Percentiles rank a stretch among this genome's conserved stretches.
These are phyloP conservation scores for Colletotrichum sp. DNA, from an alignment of 2,329 filamentous ascomycete species.

Conservation along the genomic window DNA sequence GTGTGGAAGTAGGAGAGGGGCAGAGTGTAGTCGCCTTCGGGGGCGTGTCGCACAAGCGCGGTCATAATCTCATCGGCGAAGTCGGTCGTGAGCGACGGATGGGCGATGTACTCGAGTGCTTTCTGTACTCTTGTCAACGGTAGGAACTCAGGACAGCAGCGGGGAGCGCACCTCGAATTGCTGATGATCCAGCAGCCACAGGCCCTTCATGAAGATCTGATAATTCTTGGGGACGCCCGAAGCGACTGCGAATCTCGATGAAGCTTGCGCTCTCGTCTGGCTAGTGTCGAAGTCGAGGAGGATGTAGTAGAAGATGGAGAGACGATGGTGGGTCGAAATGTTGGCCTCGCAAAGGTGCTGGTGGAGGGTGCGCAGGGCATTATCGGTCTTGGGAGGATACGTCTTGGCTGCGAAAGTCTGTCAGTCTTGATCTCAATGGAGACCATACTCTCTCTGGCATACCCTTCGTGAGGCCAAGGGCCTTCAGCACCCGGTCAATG, in stretches of 20 bases:
- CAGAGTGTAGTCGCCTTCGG: slow-evolving; percentile 65
- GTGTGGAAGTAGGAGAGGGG: slow-evolving; percentile 81
- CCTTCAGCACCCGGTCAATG: slow-evolving; percentile 77
- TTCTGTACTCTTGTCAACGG: slow-evolving; percentile 39
- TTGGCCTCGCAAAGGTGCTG: slow-evolving; percentile 68
- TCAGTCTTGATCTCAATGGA: background rate
- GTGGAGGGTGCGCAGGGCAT: slow-evolving; percentile 72
- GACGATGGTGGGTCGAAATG: slow-evolving; percentile 77
- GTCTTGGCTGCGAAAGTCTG: slow-evolving; percentile 51
- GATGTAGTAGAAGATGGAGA: slow-evolving; percentile 84
- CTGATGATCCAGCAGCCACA: slow-evolving; percentile 80
- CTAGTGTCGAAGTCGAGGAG: slow-evolving; percentile 73
- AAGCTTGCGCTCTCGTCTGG: slow-evolving; percentile 54
- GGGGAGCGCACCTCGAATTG: slow-evolving; percentile 62
- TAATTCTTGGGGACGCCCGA: slow-evolving; percentile 78
- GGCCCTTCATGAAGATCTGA: slow-evolving; percentile 79
- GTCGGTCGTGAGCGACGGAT: slow-evolving; percentile 79
- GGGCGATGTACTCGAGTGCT: slow-evolving; percentile 77
- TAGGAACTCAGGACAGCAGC: no score
- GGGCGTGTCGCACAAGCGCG: slow-evolving; percentile 66
- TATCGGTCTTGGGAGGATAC: slow-evolving; percentile 77
- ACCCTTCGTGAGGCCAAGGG: slow-evolving; percentile 75
- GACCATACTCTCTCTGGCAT: slow-evolving; percentile 13
- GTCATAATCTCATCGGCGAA: slow-evolving; percentile 84
- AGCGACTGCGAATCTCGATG: slow-evolving; percentile 62